These are phyloP conservation scores for Arxiozyma heterogenica DNA, from an alignment of 1,139 yeast species.

Conservation along the genomic window DNA sequence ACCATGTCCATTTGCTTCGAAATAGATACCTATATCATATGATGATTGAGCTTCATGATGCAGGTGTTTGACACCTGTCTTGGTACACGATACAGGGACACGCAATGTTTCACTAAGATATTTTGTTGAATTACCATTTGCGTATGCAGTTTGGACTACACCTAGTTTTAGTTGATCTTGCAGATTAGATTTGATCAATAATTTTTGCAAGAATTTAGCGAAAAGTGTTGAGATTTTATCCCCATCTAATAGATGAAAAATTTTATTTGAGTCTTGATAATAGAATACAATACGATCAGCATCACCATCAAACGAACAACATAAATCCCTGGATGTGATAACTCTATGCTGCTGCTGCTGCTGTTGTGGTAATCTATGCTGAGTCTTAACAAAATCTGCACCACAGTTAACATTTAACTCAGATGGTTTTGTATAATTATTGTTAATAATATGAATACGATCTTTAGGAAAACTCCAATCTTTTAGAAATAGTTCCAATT, in stretches of 20 bases:
- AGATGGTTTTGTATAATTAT: constrained; percentile 44
- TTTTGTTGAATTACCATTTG: constrained; percentile 83
- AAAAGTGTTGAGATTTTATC: constrained; percentile 85
- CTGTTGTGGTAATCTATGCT: constrained; percentile 66
- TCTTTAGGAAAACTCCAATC: constrained; percentile 37
- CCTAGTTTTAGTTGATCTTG: constrained; percentile 48
- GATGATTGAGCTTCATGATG: constrained; percentile 80
- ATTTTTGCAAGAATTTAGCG: constrained; percentile 56
- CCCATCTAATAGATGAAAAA: constrained; percentile 77
- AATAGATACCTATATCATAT: constrained; percentile 86
- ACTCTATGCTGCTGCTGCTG: constrained; percentile 5
- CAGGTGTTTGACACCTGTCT: constrained; percentile 93
- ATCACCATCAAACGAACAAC: constrained; percentile 92
- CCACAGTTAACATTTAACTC: constrained; percentile 76
- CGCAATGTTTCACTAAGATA: constrained; percentile 54
- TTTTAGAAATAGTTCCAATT: constrained; percentile 43
- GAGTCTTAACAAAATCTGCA: constrained; percentile 90
- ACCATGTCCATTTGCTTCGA: constrained; percentile 99
- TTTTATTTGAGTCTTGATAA: constrained; percentile 41
- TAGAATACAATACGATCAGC: constrained; percentile 92
- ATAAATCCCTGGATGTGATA: constrained; percentile 35
- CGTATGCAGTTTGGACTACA: constrained; percentile 95
- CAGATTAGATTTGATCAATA: constrained; percentile 38
- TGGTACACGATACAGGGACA: constrained; percentile 79
- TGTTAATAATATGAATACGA: constrained; percentile 48